Evolutionary conservation across 2,329 filamentous ascomycete species (phyloP), one percentile per base, ranked within the genome.

Genomic region (Colletotrichum agaves): DNA sequence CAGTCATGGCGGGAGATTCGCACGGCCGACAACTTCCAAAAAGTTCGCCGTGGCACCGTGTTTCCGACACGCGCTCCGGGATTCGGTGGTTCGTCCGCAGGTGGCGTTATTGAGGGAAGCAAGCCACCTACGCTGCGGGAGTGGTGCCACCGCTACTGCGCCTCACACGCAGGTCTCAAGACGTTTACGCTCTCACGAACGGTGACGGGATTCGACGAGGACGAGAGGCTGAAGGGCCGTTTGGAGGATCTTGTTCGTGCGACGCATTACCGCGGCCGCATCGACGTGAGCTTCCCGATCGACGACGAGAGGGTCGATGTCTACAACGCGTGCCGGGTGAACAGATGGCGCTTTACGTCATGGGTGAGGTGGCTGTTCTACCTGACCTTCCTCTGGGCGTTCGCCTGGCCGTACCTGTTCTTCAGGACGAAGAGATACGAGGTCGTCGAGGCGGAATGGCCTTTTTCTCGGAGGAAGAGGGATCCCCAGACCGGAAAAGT

Each of bases 131-230:
- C 57, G 6, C 69, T 74, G 17, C 65, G 52, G 8, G 85, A 89
- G 66, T 94, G 91, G 91, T 93, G 90, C 72, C 86, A 90, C 65
- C 84, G 85, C 43, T 94, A 88, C 78, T 90, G 87, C 72, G 85
- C 85, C 2, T 88, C 85, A 70, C 79, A 81, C 21, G 82, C 87
- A 1, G 80, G 80, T 8, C 80, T 93, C 37, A 90, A 90, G 74
- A 81, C 77, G 49, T 88, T 91, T 70, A 74, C 77, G 2, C 77
- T 90, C 19, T 78, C 80, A 70, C 81, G 87, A 8, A 78, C 78
- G 35, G 80, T 93, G 55, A 76, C 81, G 0, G 90, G 91, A 21
- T 86, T 92, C 75, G 87, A 93, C 74, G 81, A 85, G 62, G 80
- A 82, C 1, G 76, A 78, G 49, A 77, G 93, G 19, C 63, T 71